Base-by-base conservation (phyloP, 495 filamentous ascomycete species). In the Talaromyces ruber region DNA sequence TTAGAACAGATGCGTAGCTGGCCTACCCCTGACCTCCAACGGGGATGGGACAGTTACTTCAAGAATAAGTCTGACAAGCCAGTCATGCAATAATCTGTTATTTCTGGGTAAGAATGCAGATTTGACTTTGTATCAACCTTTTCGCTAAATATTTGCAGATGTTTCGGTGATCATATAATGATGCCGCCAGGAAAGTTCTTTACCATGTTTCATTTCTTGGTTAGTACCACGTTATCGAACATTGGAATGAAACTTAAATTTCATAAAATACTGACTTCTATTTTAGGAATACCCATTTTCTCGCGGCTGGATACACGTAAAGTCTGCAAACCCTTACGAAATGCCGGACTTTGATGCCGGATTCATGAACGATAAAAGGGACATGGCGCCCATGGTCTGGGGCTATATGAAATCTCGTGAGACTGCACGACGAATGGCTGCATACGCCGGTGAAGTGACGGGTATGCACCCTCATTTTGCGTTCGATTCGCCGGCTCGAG, bases 311-410 rank as follows among this genome's bases (percentile, higher is more conserved):
- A 90, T 82, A 7, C 86, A 92, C 68, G 89, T 93, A 71, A 79
- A 82, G 29, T 88, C 84, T 0, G 71, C 88, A 0, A 84, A 90
- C 60, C 86, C 86, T 11, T 92, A 92, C 67, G 88, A 86, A 53
- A 74, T 76, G 7, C 88, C 89, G 1, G 89, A 92, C 71, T 93
- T 93, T 64, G 89, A 93, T 71, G 84, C 88, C 3, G 89, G 89
- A 25, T 93, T 92, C 75, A 91, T 93, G 88, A 92, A 89, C 64
- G 88, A 93, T 70, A 84, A 89, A 71, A 81, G 88, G 26, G 89
- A 93, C 67, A 91, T 92, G 87, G 86, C 82, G 4, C 87, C 89
- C 9, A 88, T 92, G 86, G 86, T 92, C 4, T 93, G 90, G 89
- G 87, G 84, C 0, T 93, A 94, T 71, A 91, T 91, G 72, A 91